phyloP scores from a whole-genome alignment of 176 grass and related monocot species.

The Secale cereale region DNA sequence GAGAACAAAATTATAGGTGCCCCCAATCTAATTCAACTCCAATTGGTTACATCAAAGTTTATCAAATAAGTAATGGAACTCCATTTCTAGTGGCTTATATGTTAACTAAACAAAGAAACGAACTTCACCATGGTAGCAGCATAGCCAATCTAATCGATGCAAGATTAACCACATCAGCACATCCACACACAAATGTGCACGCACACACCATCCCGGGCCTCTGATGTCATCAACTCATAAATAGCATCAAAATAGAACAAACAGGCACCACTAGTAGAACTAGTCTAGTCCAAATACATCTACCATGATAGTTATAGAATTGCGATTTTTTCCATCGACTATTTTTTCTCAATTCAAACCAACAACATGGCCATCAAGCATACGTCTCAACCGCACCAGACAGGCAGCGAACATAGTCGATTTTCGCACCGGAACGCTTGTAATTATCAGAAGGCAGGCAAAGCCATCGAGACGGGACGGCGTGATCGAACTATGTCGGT shows the following conservation, averaged over 20 bases:
- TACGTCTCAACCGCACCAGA: neutral
- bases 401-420: neutral
- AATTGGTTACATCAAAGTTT: neutral
- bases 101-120: neutral
- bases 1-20: neutral
- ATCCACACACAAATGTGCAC: neutral
- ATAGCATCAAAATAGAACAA: slow-evolving; percentile 7
- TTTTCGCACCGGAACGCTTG: too few relatives aligned
- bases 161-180: slow-evolving; percentile 1
- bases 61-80: neutral
- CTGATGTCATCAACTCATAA: slow-evolving; percentile 5
- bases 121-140: neutral
- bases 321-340: neutral
- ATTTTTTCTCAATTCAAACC: neutral
- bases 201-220: neutral
- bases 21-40: neutral
- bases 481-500: neutral
- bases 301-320: neutral
- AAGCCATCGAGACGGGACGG: neutral
- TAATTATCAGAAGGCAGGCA: neutral
- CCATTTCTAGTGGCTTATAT: neutral
- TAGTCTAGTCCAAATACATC: neutral
- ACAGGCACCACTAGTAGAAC: neutral
- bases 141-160: neutral
- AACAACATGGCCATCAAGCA: neutral